Conservation (phyloP, 2,329 filamentous ascomycete species). For the Botrytis squamosa region DNA sequence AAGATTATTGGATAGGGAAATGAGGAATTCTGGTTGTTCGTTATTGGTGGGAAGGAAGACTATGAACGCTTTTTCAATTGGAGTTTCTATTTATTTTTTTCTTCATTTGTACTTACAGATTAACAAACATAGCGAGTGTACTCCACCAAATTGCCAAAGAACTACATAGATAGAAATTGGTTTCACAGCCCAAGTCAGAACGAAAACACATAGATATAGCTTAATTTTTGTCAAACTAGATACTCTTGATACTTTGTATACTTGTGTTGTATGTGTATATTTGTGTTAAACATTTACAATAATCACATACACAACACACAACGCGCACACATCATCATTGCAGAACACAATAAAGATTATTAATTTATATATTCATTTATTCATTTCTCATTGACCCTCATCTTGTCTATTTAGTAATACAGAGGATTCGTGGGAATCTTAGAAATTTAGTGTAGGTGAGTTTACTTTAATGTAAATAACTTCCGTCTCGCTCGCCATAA, state of each 20-base stretch:
- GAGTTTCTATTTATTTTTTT: background rate
- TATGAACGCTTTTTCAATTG: background rate
- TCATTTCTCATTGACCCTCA: background rate
- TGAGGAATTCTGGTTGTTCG: no score
- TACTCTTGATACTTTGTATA: background rate
- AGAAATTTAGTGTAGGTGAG: background rate
- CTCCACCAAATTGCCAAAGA: background rate
- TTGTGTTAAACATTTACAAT: background rate
- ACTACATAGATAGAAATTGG: background rate
- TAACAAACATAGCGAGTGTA: no score
- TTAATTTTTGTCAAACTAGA: background rate
- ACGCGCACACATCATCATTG: background rate
- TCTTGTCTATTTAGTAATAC: background rate
- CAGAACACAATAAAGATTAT: background rate
- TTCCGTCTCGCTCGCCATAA: background rate
- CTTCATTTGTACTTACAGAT: background rate
- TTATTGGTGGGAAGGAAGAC: background rate
- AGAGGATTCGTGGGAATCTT: background rate
- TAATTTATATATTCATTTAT: background rate
- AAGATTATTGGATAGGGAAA: background rate
- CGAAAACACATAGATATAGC: background rate
- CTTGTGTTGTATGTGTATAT: background rate
- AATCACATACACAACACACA: background rate
- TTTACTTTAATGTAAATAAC: background rate
- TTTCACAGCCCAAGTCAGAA: background rate